These are phyloP conservation scores for Bonia amplexicaulis DNA, from an alignment of 176 grass and related monocot genomes.

Conservation along the genomic window DNA sequence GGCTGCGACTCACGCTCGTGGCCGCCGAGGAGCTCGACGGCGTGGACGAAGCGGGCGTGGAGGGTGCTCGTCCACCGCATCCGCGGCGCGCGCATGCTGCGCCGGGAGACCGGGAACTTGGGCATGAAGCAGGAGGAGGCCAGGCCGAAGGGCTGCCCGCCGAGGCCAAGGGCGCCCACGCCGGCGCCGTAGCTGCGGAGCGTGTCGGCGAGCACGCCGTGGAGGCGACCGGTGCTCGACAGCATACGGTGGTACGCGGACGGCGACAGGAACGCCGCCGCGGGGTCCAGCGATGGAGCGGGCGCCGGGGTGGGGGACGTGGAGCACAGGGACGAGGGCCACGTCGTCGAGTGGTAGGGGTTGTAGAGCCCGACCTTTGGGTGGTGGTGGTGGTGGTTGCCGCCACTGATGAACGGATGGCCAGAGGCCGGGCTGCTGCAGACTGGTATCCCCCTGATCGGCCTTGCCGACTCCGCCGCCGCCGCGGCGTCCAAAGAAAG, in stretches of 20 bases:
- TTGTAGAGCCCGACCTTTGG: slow-evolving; percentile 22
- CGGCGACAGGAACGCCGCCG: slow-evolving; percentile 9
- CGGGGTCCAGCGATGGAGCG: background rate
- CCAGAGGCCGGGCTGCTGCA: slow-evolving; percentile 19
- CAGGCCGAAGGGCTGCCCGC: background rate
- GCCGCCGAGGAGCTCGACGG: slow-evolving; percentile 86
- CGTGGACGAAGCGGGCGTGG: slow-evolving; percentile 82
- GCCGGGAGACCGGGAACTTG: slow-evolving; percentile 34
- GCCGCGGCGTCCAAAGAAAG: background rate
- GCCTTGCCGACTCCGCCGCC: background rate
- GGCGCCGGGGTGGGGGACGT: background rate
- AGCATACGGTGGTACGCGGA: slow-evolving; percentile 58
- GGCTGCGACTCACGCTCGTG: slow-evolving; percentile 57
- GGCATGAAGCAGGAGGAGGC: slow-evolving; percentile 44
- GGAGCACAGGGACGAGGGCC: slow-evolving; percentile 25
- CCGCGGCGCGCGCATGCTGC: slow-evolving; percentile 73
- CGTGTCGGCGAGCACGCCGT: slow-evolving; percentile 36
- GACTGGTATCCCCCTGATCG: slow-evolving; percentile 66
- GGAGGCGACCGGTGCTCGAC: slow-evolving; percentile 31
- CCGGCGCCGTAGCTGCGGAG: slow-evolving; percentile 24
- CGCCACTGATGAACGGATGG: slow-evolving; percentile 14
- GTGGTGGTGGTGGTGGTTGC: slow-evolving; percentile 2
- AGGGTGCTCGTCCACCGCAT: slow-evolving; percentile 90
- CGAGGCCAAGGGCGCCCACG: background rate
- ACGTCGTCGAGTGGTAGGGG: slow-evolving; percentile 17